Base-by-base conservation (phyloP, 306 rosid genomes). In the Cicer yamashitae region DNA sequence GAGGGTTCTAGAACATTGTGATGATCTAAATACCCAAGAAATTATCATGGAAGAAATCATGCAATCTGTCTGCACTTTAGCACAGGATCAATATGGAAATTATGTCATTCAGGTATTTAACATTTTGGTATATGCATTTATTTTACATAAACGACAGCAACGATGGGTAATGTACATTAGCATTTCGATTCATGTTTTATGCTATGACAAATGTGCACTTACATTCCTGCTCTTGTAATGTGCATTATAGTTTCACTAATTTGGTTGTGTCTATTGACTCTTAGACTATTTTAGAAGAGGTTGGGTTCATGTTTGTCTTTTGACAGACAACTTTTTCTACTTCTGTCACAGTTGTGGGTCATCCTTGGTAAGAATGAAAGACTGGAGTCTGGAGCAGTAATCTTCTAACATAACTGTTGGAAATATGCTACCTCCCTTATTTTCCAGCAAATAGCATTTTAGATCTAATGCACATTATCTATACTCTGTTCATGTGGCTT, bases 1-100 rank as follows among this genome's bases (percentile, higher is more conserved):
- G 99, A 92, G 99, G 89, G 97, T 94, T 81, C 86, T 94, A 76
- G 99, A 94, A 77, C 91, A 92, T 61, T 90, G 97, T 79, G 86
- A 90, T 81, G 96, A 92, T 82, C 74, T 75, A 75, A 82, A 86
- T 9, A 94, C 96, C 0, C 96, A 89, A 84, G 82, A 88, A 82
- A 83, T 88, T 80, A 85, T 94, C 78, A 94, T 94, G 99, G 96
- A 88, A 45, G 97, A 94, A 89, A 86, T 94, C 81, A 92, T 94
- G 99, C 91, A 86, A 73, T 86, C 96, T 76, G 96, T 94, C 46
- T 88, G 96, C 86, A 82, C 78, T 72, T 82, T 94, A 83, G 91
- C 99, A 30, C 99, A 88, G 79, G 99, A 94, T 85, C 99, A 94
- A 80, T 94, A 90, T 75, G 99, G 99, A 78, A 94, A 94, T 79